These are phyloP conservation scores for Sungouiozyma intestinalis DNA, from an alignment of 805 yeast species.

Conservation along the genomic window DNA sequence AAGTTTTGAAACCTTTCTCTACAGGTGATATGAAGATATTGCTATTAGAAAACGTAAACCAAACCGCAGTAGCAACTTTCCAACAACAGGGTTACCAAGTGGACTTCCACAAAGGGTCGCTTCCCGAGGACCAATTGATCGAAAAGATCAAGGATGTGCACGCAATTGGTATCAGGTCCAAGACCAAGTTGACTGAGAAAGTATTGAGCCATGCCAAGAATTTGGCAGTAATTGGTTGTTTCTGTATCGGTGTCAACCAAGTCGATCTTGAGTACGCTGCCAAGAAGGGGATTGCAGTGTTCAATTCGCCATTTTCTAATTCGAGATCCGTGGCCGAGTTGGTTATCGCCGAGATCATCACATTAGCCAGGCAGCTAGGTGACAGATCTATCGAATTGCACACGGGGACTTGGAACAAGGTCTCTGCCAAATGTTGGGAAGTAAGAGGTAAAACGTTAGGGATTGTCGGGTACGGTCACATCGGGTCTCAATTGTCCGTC, in stretches of 20 bases:
- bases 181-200: conserved; percentile 76
- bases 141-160: conserved; percentile 90
- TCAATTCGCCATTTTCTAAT: conserved; percentile 97
- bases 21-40: conserved; percentile 91
- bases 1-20: conserved; percentile 84
- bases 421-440: conserved; percentile 92
- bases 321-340: conserved; percentile 97
- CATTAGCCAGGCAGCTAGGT: conserved; percentile 92
- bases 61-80: conserved; percentile 82
- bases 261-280: conserved; percentile 92
- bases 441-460: conserved; percentile 98
- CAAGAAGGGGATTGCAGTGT: conserved; percentile 85
- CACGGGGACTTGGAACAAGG: conserved; percentile 97
- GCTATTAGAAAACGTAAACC: conserved; percentile 84
- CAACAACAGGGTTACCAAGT: conserved; percentile 92
- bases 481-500: conserved; percentile 93
- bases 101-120: conserved; percentile 80
- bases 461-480: conserved; percentile 95
- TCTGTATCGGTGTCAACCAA: conserved; percentile 98
- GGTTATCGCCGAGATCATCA: conserved; percentile 88
- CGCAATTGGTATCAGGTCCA: conserved; percentile 96
- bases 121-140: conserved; percentile 87
- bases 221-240: conserved; percentile 87
- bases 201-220: conserved; percentile 80
- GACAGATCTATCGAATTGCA: conserved; percentile 95